Conservation (phyloP, 2,329 filamentous ascomycete species). For the Xylaria sp. region DNA sequence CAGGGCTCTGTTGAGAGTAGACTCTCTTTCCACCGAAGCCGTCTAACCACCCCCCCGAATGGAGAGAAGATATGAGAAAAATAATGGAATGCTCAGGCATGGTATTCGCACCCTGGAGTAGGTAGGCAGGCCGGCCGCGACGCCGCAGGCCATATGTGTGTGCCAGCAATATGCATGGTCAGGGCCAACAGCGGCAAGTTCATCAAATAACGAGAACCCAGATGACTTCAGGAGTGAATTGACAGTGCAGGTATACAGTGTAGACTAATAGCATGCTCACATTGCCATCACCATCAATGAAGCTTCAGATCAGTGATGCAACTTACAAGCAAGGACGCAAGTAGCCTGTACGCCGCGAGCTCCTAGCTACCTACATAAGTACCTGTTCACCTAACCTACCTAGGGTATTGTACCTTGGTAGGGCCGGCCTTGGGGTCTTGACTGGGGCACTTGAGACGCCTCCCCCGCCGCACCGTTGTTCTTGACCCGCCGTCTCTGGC, state of each 20-base stretch:
- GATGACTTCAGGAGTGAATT: background rate
- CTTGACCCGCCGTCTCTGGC: background rate
- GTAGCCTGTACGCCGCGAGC: background rate
- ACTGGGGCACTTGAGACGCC: background rate
- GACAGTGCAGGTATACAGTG: background rate
- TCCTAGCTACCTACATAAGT: too few species aligned
- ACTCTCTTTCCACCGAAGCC: slow-evolving; percentile 1
- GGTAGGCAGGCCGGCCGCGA: background rate
- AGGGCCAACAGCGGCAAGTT: background rate
- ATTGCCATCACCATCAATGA: background rate
- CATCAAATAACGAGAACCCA: background rate
- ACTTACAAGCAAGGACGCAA: background rate
- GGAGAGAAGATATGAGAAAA: background rate
- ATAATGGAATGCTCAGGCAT: background rate
- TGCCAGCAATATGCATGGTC: background rate
- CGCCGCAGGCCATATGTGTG: background rate
- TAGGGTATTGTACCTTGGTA: background rate
- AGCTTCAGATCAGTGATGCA: background rate
- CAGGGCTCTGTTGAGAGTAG: slow-evolving; percentile 1
- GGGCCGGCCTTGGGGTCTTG: background rate
- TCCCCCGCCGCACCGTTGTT: slow-evolving; percentile 15
- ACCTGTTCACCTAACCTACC: background rate
- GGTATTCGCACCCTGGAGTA: background rate
- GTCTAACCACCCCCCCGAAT: background rate
- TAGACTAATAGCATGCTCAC: background rate